Base-by-base conservation (phyloP, 1,284 basidiomycete genomes). In the Cutaneotrichosporon sp. region DNA sequence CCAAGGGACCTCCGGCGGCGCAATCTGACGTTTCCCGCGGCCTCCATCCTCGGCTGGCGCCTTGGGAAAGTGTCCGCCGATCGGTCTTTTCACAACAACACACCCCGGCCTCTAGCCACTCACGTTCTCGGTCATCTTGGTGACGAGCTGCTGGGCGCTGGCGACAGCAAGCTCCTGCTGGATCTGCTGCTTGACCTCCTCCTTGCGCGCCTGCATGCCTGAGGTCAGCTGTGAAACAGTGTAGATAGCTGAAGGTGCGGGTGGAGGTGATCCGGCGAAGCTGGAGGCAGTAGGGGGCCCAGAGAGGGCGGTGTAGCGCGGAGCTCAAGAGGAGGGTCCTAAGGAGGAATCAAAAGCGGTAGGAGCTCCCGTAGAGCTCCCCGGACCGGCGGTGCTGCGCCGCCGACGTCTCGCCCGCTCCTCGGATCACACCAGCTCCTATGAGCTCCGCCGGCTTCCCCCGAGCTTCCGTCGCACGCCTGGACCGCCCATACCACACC, bases 81-180 rank as follows among this genome's bases (percentile, higher is more conserved):
- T 29, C 29, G 13, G 18, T 34, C 20, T 25, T 5, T 29, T 25
- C 47, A 27, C 24, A 24, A 49, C 25, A 24, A 27, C 27, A 27
- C 27, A 16, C 25, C 45, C 31, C 13, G 5, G 29, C 29, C 5
- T 29, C 9, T 5, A 5, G 29, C 31, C 20, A 70, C 78, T 63
- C 61, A 79, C 79, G 70, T 80, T 79, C 65, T 79, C 77, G 67
- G 79, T 80, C 69, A 80, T 79, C 73, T 80, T 80, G 72, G 76
- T 79, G 64, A 80, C 77, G 58, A 80, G 67, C 60, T 76, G 75
- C 68, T 80, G 78, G 33, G 79, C 79, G 56, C 78, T 76, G 55
- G 78, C 79, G 34, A 79, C 69, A 14, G 79, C 77, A 43, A 80
- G 71, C 73, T 80, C 79, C 63, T 79, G 78, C 56, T 72, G 69